These are phyloP conservation scores for Ogataea parapolymorpha DNA, from an alignment of 805 yeast genomes.

Conservation along the genomic window DNA sequence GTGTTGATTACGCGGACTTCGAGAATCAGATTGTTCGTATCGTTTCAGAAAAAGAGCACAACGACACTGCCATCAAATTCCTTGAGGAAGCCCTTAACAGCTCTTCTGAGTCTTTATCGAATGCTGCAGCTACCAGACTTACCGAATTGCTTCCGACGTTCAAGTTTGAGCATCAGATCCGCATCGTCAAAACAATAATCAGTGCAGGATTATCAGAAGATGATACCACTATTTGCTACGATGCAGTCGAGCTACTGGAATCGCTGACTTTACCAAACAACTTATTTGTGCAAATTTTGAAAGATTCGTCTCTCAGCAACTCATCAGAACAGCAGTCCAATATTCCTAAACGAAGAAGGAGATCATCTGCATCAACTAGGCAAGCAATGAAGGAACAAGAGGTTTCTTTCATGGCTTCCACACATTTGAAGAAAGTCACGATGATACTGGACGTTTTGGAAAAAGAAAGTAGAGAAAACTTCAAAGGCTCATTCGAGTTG, in stretches of 20 bases:
- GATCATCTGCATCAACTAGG: slow-evolving; percentile 71
- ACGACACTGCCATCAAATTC: slow-evolving; percentile 55
- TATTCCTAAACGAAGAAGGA: slow-evolving; percentile 77
- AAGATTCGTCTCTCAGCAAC: slow-evolving; percentile 37
- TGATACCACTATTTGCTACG: slow-evolving; percentile 44
- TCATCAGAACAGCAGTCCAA: slow-evolving; percentile 34
- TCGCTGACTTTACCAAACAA: slow-evolving; percentile 51
- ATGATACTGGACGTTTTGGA: slow-evolving; percentile 78
- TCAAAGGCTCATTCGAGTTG: slow-evolving; percentile 35
- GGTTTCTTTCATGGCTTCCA: slow-evolving; percentile 69
- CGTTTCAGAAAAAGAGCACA: slow-evolving; percentile 60
- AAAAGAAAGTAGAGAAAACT: slow-evolving; percentile 26
- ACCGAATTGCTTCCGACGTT: slow-evolving; percentile 54
- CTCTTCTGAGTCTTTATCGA: slow-evolving; percentile 41
- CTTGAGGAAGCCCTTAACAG: slow-evolving; percentile 51
- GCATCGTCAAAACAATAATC: slow-evolving; percentile 56
- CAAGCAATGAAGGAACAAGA: slow-evolving; percentile 73
- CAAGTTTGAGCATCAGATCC: slow-evolving; percentile 54
- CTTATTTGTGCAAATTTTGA: slow-evolving; percentile 56
- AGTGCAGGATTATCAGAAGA: slow-evolving; percentile 39
- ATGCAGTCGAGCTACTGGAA: slow-evolving; percentile 52
- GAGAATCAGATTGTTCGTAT: slow-evolving; percentile 58
- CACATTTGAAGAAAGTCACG: slow-evolving; percentile 75
- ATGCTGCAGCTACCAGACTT: slow-evolving; percentile 48
- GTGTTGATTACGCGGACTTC: slow-evolving; percentile 49